Conservation (phyloP, 2,329 filamentous ascomycete genomes). For the Penicillium expansum region DNA sequence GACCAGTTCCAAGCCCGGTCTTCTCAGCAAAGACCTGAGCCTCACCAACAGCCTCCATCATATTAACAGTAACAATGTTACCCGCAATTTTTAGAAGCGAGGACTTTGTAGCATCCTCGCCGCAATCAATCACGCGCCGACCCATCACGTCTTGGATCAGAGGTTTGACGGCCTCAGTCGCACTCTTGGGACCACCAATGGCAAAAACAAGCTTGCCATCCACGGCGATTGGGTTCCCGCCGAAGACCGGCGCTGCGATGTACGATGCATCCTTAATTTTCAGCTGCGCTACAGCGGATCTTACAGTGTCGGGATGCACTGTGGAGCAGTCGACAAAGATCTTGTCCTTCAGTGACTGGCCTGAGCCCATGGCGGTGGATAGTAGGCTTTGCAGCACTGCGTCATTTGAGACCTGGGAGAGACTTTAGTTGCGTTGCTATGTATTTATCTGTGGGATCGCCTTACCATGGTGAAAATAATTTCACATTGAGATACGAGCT, state of each 20-base stretch:
- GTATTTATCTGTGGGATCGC: background rate
- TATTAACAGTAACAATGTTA: slow-evolving; percentile 44
- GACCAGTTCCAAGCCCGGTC: slow-evolving; percentile 43
- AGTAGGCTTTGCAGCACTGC: slow-evolving; percentile 35
- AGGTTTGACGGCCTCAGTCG: slow-evolving; percentile 37
- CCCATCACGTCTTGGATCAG: slow-evolving; percentile 47
- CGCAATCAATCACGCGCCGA: slow-evolving; percentile 43
- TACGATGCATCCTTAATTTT: slow-evolving; percentile 37
- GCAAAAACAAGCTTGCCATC: slow-evolving; percentile 48
- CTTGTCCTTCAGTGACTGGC: slow-evolving; percentile 60
- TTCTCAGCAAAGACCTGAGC: slow-evolving; percentile 49
- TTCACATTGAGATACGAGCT: slow-evolving; percentile 37
- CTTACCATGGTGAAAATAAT: slow-evolving; percentile 43
- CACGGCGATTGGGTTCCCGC: slow-evolving; percentile 44
- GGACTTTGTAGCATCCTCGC: slow-evolving; percentile 44
- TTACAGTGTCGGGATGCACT: slow-evolving; percentile 70
- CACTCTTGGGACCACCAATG: slow-evolving; percentile 39
- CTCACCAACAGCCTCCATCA: slow-evolving; percentile 49
- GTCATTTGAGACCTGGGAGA: slow-evolving; percentile 41
- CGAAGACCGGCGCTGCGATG: slow-evolving; percentile 45
- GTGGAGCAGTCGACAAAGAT: slow-evolving; percentile 85
- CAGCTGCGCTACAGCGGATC: slow-evolving; percentile 33
- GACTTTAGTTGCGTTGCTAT: slow-evolving; percentile 6
- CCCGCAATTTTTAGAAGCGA: slow-evolving; percentile 48
- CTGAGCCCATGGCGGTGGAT: slow-evolving; percentile 25